Conservation (phyloP, 495 filamentous ascomycete genomes). For the Lindgomyces ingoldianus region DNA sequence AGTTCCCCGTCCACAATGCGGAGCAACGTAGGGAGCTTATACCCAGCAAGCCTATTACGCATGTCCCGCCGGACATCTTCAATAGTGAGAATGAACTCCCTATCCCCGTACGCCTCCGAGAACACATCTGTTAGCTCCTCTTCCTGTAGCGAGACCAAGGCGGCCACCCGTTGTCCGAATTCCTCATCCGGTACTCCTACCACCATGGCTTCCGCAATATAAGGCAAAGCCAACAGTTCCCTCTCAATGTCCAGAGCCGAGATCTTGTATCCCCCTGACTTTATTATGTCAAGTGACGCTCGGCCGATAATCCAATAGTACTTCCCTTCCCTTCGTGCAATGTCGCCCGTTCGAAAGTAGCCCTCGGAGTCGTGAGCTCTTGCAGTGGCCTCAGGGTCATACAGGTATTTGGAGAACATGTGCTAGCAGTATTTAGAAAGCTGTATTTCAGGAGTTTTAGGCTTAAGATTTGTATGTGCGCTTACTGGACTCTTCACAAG, state of each 20-base stretch:
- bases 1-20: conserved; percentile 50
- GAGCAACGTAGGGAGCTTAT: conserved; percentile 54
- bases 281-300: conserved; percentile 52
- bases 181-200: conserved; percentile 51
- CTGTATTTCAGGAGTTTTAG: neutral
- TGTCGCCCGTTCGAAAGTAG: conserved; percentile 54
- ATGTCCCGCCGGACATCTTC: conserved; percentile 48
- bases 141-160: conserved; percentile 47
- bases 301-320: conserved; percentile 55
- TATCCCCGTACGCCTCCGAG: conserved; percentile 13
- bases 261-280: conserved; percentile 52
- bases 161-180: conserved; percentile 55
- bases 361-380: conserved; percentile 49
- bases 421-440: conserved; percentile 20
- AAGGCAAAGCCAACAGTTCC: conserved; percentile 47
- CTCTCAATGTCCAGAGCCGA: conserved; percentile 51
- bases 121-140: conserved; percentile 30
- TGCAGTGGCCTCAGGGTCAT: conserved; percentile 46
- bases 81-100: conserved; percentile 43
- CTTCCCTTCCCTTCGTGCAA: conserved; percentile 50
- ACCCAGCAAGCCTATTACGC: conserved; percentile 46
- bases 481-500: conserved; percentile 48
- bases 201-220: conserved; percentile 51
- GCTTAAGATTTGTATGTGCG: neutral
- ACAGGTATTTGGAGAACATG: conserved; percentile 53